Evolutionary conservation across 768 basidiomycete genomes (phyloP).

Genomic region (Tylopilus plumbeoviolaceoides): DNA sequence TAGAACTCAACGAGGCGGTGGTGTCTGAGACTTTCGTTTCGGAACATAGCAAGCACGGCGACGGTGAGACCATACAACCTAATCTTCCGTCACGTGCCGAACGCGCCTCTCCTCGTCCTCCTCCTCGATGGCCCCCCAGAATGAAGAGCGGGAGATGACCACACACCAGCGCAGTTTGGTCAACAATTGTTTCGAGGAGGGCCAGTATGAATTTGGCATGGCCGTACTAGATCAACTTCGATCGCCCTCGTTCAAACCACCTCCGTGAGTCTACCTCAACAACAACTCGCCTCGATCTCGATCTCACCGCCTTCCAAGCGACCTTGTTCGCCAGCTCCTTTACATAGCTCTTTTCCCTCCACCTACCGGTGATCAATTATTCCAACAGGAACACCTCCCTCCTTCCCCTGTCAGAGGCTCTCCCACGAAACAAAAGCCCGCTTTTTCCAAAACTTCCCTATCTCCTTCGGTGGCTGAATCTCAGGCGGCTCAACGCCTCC

Average conservation of each 20-base stretch:
- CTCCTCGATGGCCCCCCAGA: conserved; percentile 8
- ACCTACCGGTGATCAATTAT: conserved; percentile 10
- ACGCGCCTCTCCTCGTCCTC: conserved; percentile 3
- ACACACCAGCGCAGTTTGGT: conserved; percentile 52
- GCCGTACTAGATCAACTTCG: conserved; percentile 59
- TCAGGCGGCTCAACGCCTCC: conserved; percentile 46
- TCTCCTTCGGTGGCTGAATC: conserved; percentile 44
- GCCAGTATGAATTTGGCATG: conserved; percentile 69
- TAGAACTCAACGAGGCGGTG: conserved; percentile 17
- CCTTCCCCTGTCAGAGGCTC: conserved; percentile 38
- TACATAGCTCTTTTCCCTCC: conserved; percentile 68
- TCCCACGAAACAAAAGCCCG: conserved; percentile 45
- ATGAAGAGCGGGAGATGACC: conserved; percentile 42
- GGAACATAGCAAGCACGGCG: conserved; percentile 9
- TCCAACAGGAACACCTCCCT: conserved; percentile 21
- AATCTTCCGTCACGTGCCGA: conserved; percentile 21
- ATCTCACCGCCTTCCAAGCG: conserved; percentile 26
- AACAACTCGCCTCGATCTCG: conserved; percentile 4
- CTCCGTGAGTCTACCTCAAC: conserved; percentile 41
- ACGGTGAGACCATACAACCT: neutral
- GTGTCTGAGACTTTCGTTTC: neutral
- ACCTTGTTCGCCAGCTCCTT: conserved; percentile 63
- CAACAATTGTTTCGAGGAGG: conserved; percentile 73
- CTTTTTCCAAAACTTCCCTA: conserved; percentile 38
- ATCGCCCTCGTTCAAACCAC: conserved; percentile 52